A percentile compares a stretch with the other conserved stretches of the same genome.
phyloP scores from a whole-genome alignment of 257 asterid species.

The Solanum clarkiae region DNA sequence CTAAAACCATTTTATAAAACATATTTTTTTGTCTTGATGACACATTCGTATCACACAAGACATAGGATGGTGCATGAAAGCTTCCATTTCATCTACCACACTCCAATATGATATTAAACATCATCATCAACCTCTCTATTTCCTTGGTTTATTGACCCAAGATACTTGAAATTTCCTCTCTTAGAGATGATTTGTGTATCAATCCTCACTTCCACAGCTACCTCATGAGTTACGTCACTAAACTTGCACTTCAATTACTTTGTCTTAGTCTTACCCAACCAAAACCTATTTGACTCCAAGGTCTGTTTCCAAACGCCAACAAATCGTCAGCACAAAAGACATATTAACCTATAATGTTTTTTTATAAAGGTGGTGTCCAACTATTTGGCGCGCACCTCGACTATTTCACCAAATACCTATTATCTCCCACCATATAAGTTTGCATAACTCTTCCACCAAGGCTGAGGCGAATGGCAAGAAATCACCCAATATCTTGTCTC shows the following conservation, averaged over 20 bases:
- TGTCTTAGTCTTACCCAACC: neutral
- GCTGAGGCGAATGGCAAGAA: neutral
- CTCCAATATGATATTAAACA: neutral
- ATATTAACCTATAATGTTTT: neutral
- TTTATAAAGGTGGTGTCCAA: neutral
- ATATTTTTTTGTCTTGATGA: neutral
- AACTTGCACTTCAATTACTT: neutral
- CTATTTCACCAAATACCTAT: neutral
- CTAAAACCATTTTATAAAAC: neutral
- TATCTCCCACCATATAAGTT: neutral
- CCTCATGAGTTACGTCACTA: neutral
- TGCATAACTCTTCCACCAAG: neutral
- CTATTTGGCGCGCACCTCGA: neutral
- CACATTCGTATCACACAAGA: neutral
- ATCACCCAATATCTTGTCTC: neutral
- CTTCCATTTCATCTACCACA: neutral
- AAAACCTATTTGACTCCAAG: neutral
- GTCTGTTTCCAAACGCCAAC: neutral
- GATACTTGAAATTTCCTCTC: neutral
- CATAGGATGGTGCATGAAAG: neutral
- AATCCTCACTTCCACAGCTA: neutral
- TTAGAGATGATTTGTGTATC: neutral
- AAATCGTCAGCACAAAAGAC: neutral
- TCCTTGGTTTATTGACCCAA: neutral
- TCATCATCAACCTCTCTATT: neutral